These are phyloP conservation scores for Globisporangium viniferum DNA, from an alignment of 352 stramenopile species.

Conservation along the genomic window DNA sequence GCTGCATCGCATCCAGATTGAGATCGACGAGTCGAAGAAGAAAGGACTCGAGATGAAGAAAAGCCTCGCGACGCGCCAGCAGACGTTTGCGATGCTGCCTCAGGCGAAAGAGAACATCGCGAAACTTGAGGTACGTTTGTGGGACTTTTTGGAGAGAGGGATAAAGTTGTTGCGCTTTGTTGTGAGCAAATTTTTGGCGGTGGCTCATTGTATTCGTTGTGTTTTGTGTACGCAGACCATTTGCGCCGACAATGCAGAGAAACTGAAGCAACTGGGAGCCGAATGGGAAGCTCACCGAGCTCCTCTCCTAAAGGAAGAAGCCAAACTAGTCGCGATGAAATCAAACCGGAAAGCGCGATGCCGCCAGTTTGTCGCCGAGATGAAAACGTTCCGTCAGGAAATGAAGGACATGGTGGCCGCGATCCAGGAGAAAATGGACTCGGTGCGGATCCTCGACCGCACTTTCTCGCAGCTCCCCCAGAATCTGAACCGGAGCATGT, in stretches of 20 bases:
- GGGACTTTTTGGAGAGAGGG: not conserved
- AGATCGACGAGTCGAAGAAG: slow-evolving; percentile 32
- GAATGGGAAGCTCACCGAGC: slow-evolving; percentile 55
- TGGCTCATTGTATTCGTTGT: not conserved
- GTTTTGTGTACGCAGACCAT: slow-evolving; percentile 26
- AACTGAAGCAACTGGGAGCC: slow-evolving; percentile 41
- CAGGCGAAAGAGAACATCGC: slow-evolving; percentile 62
- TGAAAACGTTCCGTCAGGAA: slow-evolving; percentile 56
- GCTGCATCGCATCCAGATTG: slow-evolving; percentile 27
- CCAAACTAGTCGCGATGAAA: slow-evolving; percentile 36
- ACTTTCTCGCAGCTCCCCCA: slow-evolving; percentile 46
- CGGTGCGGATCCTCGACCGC: slow-evolving; percentile 49
- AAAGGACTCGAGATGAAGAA: slow-evolving; percentile 38
- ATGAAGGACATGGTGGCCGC: slow-evolving; percentile 59
- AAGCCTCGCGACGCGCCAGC: slow-evolving; percentile 41
- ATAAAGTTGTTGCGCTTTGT: not conserved
- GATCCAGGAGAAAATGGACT: slow-evolving; percentile 76
- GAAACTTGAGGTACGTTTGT: slow-evolving; percentile 47
- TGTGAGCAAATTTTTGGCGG: not conserved
- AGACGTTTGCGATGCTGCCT: slow-evolving; percentile 62
- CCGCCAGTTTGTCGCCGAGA: slow-evolving; percentile 60
- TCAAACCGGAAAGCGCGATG: slow-evolving; percentile 49
- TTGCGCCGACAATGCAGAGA: slow-evolving; percentile 47
- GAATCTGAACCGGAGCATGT: slow-evolving; percentile 70
- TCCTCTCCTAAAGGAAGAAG: slow-evolving; percentile 48